phyloP scores from a whole-genome alignment of 1,139 yeast genomes.

The Lodderomyces orthopsilosis region DNA sequence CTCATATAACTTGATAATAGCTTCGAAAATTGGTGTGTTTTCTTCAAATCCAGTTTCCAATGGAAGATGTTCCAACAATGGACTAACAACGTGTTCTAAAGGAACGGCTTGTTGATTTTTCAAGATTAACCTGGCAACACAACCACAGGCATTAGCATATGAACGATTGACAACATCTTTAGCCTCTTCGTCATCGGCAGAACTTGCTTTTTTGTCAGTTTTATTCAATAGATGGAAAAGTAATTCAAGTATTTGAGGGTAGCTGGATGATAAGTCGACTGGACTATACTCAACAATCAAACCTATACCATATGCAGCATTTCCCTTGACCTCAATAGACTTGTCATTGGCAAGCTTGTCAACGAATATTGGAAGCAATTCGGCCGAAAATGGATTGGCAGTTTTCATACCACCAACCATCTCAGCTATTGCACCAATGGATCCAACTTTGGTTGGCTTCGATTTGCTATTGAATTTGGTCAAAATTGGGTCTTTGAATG shows the following conservation, averaged over 20 bases:
- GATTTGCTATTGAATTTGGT: slow-evolving; percentile 63
- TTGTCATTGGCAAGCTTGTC: slow-evolving; percentile 71
- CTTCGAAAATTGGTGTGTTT: slow-evolving; percentile 83
- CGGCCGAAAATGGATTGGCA: slow-evolving; percentile 64
- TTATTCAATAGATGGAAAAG: slow-evolving; percentile 76
- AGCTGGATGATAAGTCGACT: slow-evolving; percentile 59
- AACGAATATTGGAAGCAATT: slow-evolving; percentile 66
- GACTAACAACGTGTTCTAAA: slow-evolving; percentile 73
- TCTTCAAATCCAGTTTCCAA: slow-evolving; percentile 88
- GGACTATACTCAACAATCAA: slow-evolving; percentile 61
- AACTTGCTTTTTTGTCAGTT: slow-evolving; percentile 67
- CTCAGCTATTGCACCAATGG: slow-evolving; percentile 90
- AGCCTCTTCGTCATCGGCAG: slow-evolving; percentile 74
- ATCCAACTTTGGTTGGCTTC: slow-evolving; percentile 73
- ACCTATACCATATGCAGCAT: slow-evolving; percentile 96
- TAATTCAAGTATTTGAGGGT: slow-evolving; percentile 68
- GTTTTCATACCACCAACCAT: slow-evolving; percentile 73
- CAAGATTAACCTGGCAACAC: slow-evolving; percentile 89
- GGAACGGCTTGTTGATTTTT: slow-evolving; percentile 76
- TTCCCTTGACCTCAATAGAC: slow-evolving; percentile 87
- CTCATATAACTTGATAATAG: slow-evolving; percentile 71
- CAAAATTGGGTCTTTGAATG: slow-evolving; percentile 68
- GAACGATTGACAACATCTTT: slow-evolving; percentile 81
- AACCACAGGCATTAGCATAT: slow-evolving; percentile 93
- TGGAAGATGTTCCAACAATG: slow-evolving; percentile 77